phyloP scores from a whole-genome alignment of 176 grass and related monocot genomes.

The Hsuehochloa calcarea region DNA sequence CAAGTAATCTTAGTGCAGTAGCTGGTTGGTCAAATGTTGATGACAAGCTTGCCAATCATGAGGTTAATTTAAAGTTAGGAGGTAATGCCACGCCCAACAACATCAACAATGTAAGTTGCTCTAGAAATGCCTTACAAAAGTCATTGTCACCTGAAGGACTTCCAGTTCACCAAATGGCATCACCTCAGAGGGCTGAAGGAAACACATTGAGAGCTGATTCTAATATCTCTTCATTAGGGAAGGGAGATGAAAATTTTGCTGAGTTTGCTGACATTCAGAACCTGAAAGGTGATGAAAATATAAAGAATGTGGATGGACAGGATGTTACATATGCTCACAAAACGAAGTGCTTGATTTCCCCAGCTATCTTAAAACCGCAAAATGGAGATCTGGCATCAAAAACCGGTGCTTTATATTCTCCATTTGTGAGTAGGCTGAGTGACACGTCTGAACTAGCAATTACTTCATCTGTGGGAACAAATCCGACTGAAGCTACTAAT shows the following conservation, averaged over 20 bases:
- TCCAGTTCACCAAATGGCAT: background rate
- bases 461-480: slow-evolving; percentile 7
- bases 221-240: slow-evolving; percentile 6
- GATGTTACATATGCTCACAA: slow-evolving; percentile 37
- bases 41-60: background rate
- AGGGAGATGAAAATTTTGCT: slow-evolving; percentile 2
- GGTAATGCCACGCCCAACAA: background rate
- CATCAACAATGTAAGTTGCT: slow-evolving; percentile 27
- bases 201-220: slow-evolving; percentile 16
- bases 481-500: slow-evolving; percentile 8
- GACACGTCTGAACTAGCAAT: slow-evolving; percentile 21
- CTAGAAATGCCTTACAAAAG: slow-evolving; percentile 36
- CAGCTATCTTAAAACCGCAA: slow-evolving; percentile 16
- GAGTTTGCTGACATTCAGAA: slow-evolving; percentile 5
- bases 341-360: slow-evolving; percentile 37
- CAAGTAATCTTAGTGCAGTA: background rate
- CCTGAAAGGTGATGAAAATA: slow-evolving; percentile 7
- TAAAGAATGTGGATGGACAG: slow-evolving; percentile 2
- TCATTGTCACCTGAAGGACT: slow-evolving; percentile 30
- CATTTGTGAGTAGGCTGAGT: slow-evolving; percentile 21
- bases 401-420: background rate
- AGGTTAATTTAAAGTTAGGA: background rate
- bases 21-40: background rate
- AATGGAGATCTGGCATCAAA: slow-evolving; percentile 16
- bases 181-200: slow-evolving; percentile 16